These are phyloP conservation scores for Globisporangium orthogonon DNA, from an alignment of 352 stramenopile genomes.

Conservation along the genomic window DNA sequence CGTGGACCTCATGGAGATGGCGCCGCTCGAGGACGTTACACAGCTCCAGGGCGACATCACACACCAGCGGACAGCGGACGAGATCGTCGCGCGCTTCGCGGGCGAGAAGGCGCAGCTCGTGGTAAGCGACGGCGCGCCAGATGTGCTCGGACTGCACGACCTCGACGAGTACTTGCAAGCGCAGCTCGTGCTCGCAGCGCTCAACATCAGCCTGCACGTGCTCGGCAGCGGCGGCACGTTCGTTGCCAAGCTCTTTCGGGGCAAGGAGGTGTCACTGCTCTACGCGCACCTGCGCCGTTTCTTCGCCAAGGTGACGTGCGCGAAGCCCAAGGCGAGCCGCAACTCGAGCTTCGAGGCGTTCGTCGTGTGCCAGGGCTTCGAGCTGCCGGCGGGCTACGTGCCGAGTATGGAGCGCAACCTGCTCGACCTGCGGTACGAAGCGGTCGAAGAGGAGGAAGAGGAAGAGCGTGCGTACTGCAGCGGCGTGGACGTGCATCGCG, in stretches of 20 bases:
- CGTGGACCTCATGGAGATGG: constrained; percentile 94
- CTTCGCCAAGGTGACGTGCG: constrained; percentile 67
- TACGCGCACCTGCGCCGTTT: constrained; percentile 66
- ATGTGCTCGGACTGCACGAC: constrained; percentile 90
- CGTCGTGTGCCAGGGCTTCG: constrained; percentile 68
- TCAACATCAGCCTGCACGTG: constrained; percentile 80
- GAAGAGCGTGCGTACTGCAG: constrained; percentile 18
- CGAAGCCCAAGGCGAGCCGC: constrained; percentile 80
- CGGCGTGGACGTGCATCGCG: constrained; percentile 28
- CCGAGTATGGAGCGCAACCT: constrained; percentile 68
- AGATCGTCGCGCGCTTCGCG: constrained; percentile 59
- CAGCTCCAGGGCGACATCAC: constrained; percentile 84
- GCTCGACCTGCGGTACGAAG: constrained; percentile 63
- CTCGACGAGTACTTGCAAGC: constrained; percentile 81
- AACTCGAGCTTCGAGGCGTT: constrained; percentile 85
- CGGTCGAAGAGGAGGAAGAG: constrained; percentile 24
- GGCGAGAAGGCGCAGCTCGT: constrained; percentile 94
- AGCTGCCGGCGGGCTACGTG: constrained; percentile 34
- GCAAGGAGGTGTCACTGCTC: constrained; percentile 69
- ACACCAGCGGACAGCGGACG: constrained; percentile 61
- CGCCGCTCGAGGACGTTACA: constrained; percentile 86
- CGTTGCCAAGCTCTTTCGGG: constrained; percentile 83
- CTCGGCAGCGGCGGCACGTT: constrained; percentile 67
- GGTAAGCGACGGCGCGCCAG: constrained; percentile 98
- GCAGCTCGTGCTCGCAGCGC: constrained; percentile 66